These are phyloP conservation scores for Mycosarcoma maydis DNA, from an alignment of 1,284 basidiomycete species.

Conservation along the genomic window DNA sequence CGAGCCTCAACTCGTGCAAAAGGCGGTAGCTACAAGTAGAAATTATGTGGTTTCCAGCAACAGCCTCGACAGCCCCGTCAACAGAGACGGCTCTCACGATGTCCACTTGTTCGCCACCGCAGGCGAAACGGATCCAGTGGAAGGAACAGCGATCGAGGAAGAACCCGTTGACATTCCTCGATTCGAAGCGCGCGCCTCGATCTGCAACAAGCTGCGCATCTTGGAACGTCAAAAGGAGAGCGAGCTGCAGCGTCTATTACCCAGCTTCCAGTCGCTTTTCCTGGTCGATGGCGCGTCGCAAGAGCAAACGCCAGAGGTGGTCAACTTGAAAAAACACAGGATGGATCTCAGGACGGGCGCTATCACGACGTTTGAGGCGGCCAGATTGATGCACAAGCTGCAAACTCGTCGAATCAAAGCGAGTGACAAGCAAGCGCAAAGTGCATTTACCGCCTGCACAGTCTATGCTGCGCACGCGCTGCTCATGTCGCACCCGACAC, in stretches of 20 bases:
- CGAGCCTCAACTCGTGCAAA: conserved; percentile 7
- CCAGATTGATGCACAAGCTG: conserved; percentile 21
- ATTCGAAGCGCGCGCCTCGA: conserved; percentile 32
- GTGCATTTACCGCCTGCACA: conserved; percentile 33
- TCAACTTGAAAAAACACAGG: conserved; percentile 5
- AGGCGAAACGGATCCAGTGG: conserved; percentile 7
- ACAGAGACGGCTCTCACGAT: conserved; percentile 21
- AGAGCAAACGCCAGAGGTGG: not conserved
- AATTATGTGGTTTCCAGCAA: conserved; percentile 27
- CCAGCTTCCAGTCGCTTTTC: conserved; percentile 42
- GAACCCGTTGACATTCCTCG: conserved; percentile 35
- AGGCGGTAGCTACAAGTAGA: conserved; percentile 5
- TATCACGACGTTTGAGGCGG: conserved; percentile 41
- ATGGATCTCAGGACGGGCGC: conserved; percentile 37
- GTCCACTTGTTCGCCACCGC: conserved; percentile 1
- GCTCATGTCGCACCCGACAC: conserved; percentile 74
- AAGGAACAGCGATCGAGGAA: conserved; percentile 13
- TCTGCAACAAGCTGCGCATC: conserved; percentile 38
- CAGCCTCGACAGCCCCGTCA: conserved; percentile 8
- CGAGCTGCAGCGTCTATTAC: conserved; percentile 37
- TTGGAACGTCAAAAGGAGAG: conserved; percentile 38
- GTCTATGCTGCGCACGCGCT: conserved; percentile 78
- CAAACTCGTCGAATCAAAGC: not conserved
- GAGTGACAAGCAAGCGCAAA: not conserved
- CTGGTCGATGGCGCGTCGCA: conserved; percentile 11